Percentiles rank a stretch among this genome's conserved stretches.
Conservation (phyloP, 495 filamentous ascomycete genomes). For the Annulohypoxylon bovei region DNA sequence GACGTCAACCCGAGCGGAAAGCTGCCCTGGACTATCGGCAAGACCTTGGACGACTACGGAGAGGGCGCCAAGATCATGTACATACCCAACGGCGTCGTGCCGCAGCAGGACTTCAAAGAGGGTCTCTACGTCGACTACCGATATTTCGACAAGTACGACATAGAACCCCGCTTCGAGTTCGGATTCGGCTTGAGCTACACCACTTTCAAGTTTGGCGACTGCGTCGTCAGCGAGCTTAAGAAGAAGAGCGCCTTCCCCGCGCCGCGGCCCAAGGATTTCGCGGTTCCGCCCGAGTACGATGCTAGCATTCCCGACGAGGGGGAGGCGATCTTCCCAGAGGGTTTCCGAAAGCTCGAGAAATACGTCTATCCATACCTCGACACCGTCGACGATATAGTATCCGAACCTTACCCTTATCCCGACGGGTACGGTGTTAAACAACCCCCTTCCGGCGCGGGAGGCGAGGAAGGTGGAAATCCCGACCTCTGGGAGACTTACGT, state of each 20-base stretch:
- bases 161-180: conserved; percentile 78
- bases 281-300: conserved; percentile 71
- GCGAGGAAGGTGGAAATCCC: conserved; percentile 87
- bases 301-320: conserved; percentile 63
- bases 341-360: conserved; percentile 74
- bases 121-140: conserved; percentile 91
- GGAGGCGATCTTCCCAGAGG: conserved; percentile 71
- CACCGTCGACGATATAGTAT: conserved; percentile 64
- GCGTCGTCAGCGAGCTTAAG: conserved; percentile 63
- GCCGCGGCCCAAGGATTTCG: conserved; percentile 62
- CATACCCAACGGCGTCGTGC: conserved; percentile 73
- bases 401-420: conserved; percentile 74
- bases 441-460: conserved; percentile 68
- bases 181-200: conserved; percentile 86
- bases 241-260: conserved; percentile 69
- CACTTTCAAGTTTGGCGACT: conserved; percentile 73
- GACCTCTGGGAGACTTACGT: conserved; percentile 77
- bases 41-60: conserved; percentile 82
- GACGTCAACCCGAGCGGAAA: conserved; percentile 86
- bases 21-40: conserved; percentile 91
- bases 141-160: conserved; percentile 79
- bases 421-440: conserved; percentile 69
- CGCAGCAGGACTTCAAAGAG: conserved; percentile 87
- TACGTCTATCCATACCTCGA: conserved; percentile 91
- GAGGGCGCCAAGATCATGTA: conserved; percentile 79